Evolutionary conservation across 306 rosid genomes (phyloP).

Genomic region (Prunus persica): Prunus_persica_NCBIv2 NC_034014.1:22708001-22708500

Average conservation of each 20-base stretch:
- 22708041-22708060: constrained; percentile 31
- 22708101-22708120: constrained; percentile 24
- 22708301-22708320: background rate
- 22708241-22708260: background rate
- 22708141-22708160: constrained; percentile 52
- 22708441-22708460: background rate
- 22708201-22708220: constrained; percentile 32
- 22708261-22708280: background rate
- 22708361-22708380: background rate
- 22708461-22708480: background rate
- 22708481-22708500: background rate
- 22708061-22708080: constrained; percentile 21
- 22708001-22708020: constrained; percentile 42
- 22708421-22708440: background rate
- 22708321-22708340: background rate
- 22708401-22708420: background rate
- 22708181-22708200: constrained; percentile 53
- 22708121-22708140: constrained; percentile 27
- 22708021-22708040: constrained; percentile 26
- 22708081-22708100: constrained; percentile 33
- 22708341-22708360: background rate
- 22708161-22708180: constrained; percentile 54
- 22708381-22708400: background rate
- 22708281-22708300: background rate
- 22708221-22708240: background rate